Conservation (phyloP, 2,329 filamentous ascomycete genomes). For the Nannizziopsis barbatae region DNA sequence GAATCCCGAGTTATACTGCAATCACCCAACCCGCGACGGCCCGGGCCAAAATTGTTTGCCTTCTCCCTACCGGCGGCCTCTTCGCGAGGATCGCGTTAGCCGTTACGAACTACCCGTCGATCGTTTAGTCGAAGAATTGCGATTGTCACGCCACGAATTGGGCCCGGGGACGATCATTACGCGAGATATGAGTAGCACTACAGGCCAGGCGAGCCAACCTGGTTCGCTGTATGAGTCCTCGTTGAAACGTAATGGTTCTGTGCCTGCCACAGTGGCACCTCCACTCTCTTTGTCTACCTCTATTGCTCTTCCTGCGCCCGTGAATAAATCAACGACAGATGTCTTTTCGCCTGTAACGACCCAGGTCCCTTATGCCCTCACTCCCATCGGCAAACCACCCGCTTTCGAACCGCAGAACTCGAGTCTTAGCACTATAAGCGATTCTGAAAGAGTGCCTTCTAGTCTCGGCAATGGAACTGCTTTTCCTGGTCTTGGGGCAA, state of each 20-base stretch:
- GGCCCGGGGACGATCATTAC: background rate
- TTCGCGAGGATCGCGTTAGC: slow-evolving; percentile 13
- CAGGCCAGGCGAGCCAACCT: slow-evolving; percentile 11
- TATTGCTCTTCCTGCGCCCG: slow-evolving; percentile 27
- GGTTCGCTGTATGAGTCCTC: slow-evolving; percentile 10
- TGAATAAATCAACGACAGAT: slow-evolving; percentile 33
- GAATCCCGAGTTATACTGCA: background rate
- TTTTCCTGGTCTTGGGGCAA: slow-evolving; percentile 24
- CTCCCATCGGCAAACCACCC: slow-evolving; percentile 29
- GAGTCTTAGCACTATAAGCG: slow-evolving; percentile 1
- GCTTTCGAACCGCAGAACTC: slow-evolving; percentile 21
- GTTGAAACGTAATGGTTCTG: slow-evolving; percentile 12
- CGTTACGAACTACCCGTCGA: background rate
- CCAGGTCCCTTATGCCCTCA: slow-evolving; percentile 29
- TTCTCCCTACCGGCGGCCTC: slow-evolving; percentile 11
- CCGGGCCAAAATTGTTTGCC: background rate
- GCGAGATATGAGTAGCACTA: slow-evolving; percentile 3
- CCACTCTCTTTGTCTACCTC: slow-evolving; percentile 17
- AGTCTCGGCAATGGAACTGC: slow-evolving; percentile 19
- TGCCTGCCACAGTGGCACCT: slow-evolving; percentile 1
- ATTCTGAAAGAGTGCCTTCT: slow-evolving; percentile 13
- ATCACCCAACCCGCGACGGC: background rate
- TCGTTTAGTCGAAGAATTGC: background rate
- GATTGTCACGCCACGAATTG: background rate
- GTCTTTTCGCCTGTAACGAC: slow-evolving; percentile 33